Base-by-base conservation (phyloP, 345 rosid species). In the Reutealis trisperma region DNA sequence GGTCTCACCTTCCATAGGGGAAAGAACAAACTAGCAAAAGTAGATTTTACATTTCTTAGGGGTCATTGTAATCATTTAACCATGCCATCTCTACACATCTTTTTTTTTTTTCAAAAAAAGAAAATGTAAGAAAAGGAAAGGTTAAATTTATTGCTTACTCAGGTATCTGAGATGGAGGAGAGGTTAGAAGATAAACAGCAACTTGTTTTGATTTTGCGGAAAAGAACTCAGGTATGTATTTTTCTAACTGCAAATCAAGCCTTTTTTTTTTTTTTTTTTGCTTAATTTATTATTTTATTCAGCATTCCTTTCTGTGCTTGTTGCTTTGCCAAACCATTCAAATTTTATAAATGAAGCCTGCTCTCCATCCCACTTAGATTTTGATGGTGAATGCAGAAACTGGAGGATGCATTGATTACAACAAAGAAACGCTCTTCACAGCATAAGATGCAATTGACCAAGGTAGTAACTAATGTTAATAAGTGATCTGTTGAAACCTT, bases 401-500 rank as follows among this genome's bases (percentile, higher is more conserved):
- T 93, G 79, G 98, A 92, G 81, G 96, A 90, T 79, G 83, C 87
- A 12, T 77, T 95, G 86, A 79, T 87, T 30, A 67, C 79, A 66
- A 92, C 88, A 68, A 93, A 90, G 86, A 93, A 87, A 80, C 80
- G 81, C 41, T 87, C 90, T 67, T 88, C 94, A 44, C 88, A 84
- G n/a, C 92, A 87, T 22, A 78, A 80, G 63, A 83, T 77, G 80
- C 90, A 90, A 67, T 81, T 92, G 86, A 78, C 90, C 49, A 89
- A 90, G 90, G 98, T 95, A 84, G 70, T 62, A 18, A n/a, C 74
- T 12, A 51, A 27, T 72, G 32, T 71, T 34, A 25, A 58, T 4
- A 18, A 25, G 76, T 71, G 45, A 67, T 7, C 73, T 70, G 49
- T 76, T 25, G 8, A 67, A 62, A 52, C 10, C 45, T 70, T 47